Base-by-base conservation (phyloP, 2,329 filamentous ascomycete species). In the Claviceps maximensis region DNA sequence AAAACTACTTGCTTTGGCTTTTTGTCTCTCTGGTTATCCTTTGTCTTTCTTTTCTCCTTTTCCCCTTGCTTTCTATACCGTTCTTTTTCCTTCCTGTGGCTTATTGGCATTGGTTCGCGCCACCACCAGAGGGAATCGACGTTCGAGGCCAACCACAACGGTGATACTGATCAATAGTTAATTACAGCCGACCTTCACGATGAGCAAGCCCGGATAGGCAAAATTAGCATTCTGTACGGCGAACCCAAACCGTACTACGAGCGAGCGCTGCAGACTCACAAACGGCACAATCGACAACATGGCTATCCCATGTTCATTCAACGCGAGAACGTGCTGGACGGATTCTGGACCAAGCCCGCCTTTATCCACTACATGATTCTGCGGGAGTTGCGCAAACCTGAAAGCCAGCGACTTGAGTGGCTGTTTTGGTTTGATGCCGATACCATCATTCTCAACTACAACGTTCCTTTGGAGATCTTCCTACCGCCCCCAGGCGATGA, bases 281-380 rank as follows among this genome's bases (percentile, higher is more conserved):
- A 65, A 51, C 51, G 60, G 3, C 67, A 70, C 57, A 69, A 68
- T 54, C 54, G 62, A 2, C 40, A 63, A 40, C 65, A 69, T 54
- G 63, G 62, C 52, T 68, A 65, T 55, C 59, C 57, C 31, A 64
- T 65, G 55, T 67, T 62, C 52, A 63, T 69, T 33, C 64, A 67
- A 46, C 61, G 62, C 51, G 59, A 63, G 45, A 58, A 60, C 41
- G 58, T 66, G 51, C 55, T 60, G 21, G 56, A 62, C 44, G 64
- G 63, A 33, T 61, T 59, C 21, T 72, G 69, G 66, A 70, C 65
- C 8, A 71, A 71, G 55, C 69, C 68, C 5, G 66, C 67, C 8
- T 69, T 65, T 49, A 57, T 72, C 8, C 56, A 70, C 36, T 62
- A 65, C 23, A 59, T 71, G 13, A 53, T 71, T 9, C 62, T 70